Evolutionary conservation across 2,329 filamentous ascomycete species (phyloP).

Genomic region (Talaromyces sp.): DNA sequence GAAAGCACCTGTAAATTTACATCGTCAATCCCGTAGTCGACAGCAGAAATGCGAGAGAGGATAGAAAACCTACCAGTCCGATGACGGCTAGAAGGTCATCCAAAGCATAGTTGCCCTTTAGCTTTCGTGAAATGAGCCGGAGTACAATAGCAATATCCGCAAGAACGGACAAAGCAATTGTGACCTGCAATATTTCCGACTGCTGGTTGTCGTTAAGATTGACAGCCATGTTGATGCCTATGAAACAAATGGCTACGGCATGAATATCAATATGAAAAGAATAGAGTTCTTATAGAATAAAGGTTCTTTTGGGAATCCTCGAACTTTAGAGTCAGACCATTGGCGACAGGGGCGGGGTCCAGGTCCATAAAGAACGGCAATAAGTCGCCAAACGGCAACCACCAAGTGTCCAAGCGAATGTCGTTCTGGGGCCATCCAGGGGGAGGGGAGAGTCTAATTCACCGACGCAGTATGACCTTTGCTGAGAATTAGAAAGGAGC

Average conservation of each 20-base stretch:
- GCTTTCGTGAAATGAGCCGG: slow-evolving; percentile 19
- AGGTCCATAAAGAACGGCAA: not conserved
- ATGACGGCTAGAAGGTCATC: slow-evolving; percentile 26
- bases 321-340: not conserved
- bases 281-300: not conserved
- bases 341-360: not conserved
- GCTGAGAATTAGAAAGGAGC: not conserved
- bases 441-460: not conserved
- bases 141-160: slow-evolving; percentile 17
- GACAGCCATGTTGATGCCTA: not conserved
- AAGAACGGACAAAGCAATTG: slow-evolving; percentile 1
- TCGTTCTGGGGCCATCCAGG: not conserved
- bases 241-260: not conserved
- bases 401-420: not conserved
- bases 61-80: slow-evolving; percentile 13
- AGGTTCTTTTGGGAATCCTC: not conserved
- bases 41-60: not conserved
- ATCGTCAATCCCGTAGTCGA: not conserved
- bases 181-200: not conserved
- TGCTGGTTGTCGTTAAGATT: slow-evolving; percentile 2
- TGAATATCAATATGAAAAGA: not conserved
- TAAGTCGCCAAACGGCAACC: not conserved
- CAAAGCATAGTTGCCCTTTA: slow-evolving; percentile 17
- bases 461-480: not conserved
- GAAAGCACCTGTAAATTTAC: not conserved